These are phyloP conservation scores for Pisolithus marmoratus DNA, from an alignment of 768 basidiomycete species.

Conservation along the genomic window DNA sequence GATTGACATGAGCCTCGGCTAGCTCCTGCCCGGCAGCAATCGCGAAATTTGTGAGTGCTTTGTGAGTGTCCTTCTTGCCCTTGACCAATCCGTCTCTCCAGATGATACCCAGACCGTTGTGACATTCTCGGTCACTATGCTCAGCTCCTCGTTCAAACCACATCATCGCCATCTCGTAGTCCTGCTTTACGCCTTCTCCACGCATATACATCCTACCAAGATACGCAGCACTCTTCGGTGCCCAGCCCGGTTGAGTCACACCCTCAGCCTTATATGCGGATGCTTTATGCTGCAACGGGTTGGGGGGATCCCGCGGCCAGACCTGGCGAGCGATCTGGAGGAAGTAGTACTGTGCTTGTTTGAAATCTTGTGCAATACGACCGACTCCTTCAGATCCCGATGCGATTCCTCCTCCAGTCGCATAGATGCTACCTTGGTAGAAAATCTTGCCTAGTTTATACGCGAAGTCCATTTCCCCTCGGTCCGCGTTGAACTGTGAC, in stretches of 20 bases:
- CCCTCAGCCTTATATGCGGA: constrained; percentile 44
- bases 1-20: constrained; percentile 86
- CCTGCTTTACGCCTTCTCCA: constrained; percentile 84
- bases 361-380: constrained; percentile 75
- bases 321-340: constrained; percentile 72
- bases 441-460: constrained; percentile 93
- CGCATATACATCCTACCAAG: constrained; percentile 91
- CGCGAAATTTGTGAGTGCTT: constrained; percentile 62
- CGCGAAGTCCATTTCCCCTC: constrained; percentile 84
- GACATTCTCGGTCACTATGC: constrained; percentile 80
- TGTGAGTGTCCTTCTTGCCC: constrained; percentile 59
- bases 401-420: constrained; percentile 67
- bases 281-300: constrained; percentile 42
- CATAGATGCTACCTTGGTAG: constrained; percentile 93
- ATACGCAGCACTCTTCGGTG: constrained; percentile 79
- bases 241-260: constrained; percentile 49
- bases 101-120: constrained; percentile 89
- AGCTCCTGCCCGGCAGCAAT: constrained; percentile 83
- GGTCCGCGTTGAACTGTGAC: constrained; percentile 85
- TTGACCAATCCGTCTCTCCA: constrained; percentile 82
- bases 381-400: constrained; percentile 93
- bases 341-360: constrained; percentile 79
- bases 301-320: constrained; percentile 79
- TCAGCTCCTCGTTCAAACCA: constrained; percentile 90
- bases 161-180: constrained; percentile 72